Evolutionary conservation across 2,329 filamentous ascomycete genomes (phyloP).

Genomic region (Phyllosticta ampelicida): DNA sequence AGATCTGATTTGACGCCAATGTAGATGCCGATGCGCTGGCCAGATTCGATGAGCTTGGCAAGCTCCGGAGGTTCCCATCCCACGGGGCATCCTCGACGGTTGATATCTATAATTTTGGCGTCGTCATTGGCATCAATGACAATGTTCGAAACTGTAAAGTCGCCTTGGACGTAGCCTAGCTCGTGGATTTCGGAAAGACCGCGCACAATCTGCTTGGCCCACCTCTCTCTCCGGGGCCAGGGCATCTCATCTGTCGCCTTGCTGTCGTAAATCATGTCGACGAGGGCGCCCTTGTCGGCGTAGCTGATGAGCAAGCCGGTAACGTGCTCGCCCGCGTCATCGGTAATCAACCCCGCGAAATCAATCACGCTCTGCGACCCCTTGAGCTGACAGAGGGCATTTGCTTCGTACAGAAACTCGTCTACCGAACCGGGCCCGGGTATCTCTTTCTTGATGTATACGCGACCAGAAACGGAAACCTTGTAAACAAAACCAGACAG

Average conservation of each 20-base stretch:
- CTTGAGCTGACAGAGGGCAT: constrained; percentile 71
- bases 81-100: constrained; percentile 89
- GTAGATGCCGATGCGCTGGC: constrained; percentile 88
- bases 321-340: constrained; percentile 60
- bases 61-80: constrained; percentile 97
- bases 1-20: constrained; percentile 97
- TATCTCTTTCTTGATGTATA: constrained; percentile 95
- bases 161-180: constrained; percentile 90
- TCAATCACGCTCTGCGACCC: constrained; percentile 68
- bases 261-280: constrained; percentile 81
- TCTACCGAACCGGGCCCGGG: constrained; percentile 91
- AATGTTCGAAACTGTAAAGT: constrained; percentile 95
- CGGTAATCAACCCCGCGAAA: constrained; percentile 79
- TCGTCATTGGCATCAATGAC: constrained; percentile 77
- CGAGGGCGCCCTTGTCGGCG: constrained; percentile 74
- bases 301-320: constrained; percentile 86
- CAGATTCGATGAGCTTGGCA: constrained; percentile 70
- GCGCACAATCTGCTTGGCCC: constrained; percentile 83
- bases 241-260: constrained; percentile 43
- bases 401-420: constrained; percentile 95
- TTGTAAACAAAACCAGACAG: constrained; percentile 98
- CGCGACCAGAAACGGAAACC: constrained; percentile 57
- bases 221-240: constrained; percentile 68
- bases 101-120: constrained; percentile 97
- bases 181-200: constrained; percentile 91